Evolutionary conservation across 805 yeast species (phyloP).

Genomic region (Komagataella populi): DNA sequence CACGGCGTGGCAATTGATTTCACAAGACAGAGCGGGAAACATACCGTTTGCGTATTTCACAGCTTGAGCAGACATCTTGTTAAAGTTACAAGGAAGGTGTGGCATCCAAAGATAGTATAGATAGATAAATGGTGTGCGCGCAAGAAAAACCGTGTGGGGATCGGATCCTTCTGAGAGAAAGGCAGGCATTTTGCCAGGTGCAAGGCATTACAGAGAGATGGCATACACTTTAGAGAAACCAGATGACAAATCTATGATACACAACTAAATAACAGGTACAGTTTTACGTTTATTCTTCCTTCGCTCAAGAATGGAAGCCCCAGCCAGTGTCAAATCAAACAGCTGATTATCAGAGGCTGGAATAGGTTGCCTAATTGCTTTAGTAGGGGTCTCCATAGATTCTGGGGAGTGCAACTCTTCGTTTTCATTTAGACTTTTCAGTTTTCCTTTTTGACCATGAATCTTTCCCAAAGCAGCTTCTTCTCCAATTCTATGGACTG

Average conservation of each 20-base stretch:
- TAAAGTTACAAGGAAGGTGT: background rate
- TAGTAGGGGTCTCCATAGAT: background rate
- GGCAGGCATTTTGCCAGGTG: too few relatives aligned
- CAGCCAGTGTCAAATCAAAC: constrained; percentile 33
- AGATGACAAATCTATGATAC: background rate
- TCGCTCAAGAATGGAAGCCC: constrained; percentile 41
- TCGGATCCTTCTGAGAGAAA: background rate
- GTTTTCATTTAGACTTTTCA: constrained; percentile 1
- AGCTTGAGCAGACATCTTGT: background rate
- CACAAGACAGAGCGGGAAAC: background rate
- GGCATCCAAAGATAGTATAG: background rate
- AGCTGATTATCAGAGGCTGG: constrained; percentile 6
- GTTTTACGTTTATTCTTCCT: constrained; percentile 13
- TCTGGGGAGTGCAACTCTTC: background rate
- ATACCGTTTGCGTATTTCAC: background rate
- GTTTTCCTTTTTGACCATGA: background rate
- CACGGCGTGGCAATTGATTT: background rate
- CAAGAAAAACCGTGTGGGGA: background rate
- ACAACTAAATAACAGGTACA: background rate
- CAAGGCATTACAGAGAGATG: too few relatives aligned
- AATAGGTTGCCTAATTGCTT: background rate
- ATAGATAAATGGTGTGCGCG: background rate
- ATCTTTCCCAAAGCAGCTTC: constrained; percentile 19
- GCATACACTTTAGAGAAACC: too few relatives aligned
- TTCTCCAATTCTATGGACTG: constrained; percentile 46